Evolutionary conservation across 208 protist genomes (phyloP), one percentile per base, ranked within the genome.

Genomic region (Phytomonas sp.): DNA sequence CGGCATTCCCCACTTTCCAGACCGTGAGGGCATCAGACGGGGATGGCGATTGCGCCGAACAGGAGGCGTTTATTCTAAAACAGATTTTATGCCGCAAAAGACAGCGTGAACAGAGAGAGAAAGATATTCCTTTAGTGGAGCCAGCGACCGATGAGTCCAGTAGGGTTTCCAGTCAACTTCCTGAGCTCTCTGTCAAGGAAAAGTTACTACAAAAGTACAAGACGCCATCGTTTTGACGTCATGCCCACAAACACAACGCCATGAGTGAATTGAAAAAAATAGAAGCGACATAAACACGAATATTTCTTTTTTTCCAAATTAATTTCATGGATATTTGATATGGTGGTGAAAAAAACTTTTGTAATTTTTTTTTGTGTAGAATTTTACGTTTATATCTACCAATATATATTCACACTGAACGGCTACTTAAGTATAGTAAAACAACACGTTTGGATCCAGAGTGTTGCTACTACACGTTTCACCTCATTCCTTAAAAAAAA

Each of bases 61-160:
- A 76, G 67, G 86, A 87, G 76, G 74, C 83, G 52, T 87, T 83
- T 62, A 84, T 89, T n/a, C 67, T 92, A 42, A 75, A 86, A 75
- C 83, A 89, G 67, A 52, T 92, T 40, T 66, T 84, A 72, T 84
- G 78, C 0, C 83, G 79, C 67, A 92, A 92, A 66, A 80, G 86
- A 0, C 68, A 71, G 14, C 80, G 83, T 29, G 86, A 88, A 3
- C 76, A 84, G 36, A 11, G 45, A 56, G 72, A 26, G 61, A 71
- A 69, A 23, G 68, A 42, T 32, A 49, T 30, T 32, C 56, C 52
- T 29, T 56, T 64, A 30, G 49, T 59, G 16, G 29, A 29, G 4
- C 23, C 45, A 60, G 23, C 61, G n/a, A 14, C 12, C 12, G 29
- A 30, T 26, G 14, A 2, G 14, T 60, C 42, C 36, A 49, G 63